These are phyloP conservation scores for Vachellia collinsii DNA, from an alignment of 306 rosid genomes.

Conservation along the genomic window DNA sequence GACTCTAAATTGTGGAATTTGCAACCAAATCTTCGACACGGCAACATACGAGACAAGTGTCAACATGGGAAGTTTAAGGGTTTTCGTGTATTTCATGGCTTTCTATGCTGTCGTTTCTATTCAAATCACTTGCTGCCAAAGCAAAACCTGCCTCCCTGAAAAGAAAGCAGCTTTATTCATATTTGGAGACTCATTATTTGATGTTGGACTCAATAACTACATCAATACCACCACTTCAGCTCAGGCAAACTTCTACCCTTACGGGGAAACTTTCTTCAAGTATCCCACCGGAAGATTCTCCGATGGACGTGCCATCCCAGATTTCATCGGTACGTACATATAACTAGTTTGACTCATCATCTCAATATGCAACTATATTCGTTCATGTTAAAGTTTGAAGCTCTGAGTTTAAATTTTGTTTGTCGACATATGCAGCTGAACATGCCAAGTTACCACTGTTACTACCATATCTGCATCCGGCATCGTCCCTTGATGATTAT, in stretches of 20 bases:
- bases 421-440: conserved; percentile 37
- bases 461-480: conserved; percentile 45
- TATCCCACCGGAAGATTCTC: conserved; percentile 49
- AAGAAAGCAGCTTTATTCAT: conserved; percentile 38
- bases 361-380: too few relatives aligned
- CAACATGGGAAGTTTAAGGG: not conserved
- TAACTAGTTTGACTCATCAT: too few relatives aligned
- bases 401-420: not conserved
- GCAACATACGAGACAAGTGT: not conserved
- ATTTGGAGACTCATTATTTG: conserved; percentile 62
- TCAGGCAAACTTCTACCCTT: conserved; percentile 43
- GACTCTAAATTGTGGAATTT: not conserved
- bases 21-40: not conserved
- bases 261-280: conserved; percentile 49
- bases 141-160: not conserved
- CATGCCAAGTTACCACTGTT: conserved; percentile 36
- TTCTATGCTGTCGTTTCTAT: not conserved
- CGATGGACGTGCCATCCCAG: conserved; percentile 50
- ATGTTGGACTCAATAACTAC: conserved; percentile 58
- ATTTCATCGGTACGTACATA: conserved; percentile 28
- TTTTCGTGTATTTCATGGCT: not conserved
- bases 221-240: conserved; percentile 33
- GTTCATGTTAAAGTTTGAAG: too few relatives aligned
- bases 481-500: not conserved
- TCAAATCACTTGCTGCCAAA: not conserved